Conservation (phyloP, 2,329 filamentous ascomycete species). For the Stagonosporopsis vannaccii region DNA sequence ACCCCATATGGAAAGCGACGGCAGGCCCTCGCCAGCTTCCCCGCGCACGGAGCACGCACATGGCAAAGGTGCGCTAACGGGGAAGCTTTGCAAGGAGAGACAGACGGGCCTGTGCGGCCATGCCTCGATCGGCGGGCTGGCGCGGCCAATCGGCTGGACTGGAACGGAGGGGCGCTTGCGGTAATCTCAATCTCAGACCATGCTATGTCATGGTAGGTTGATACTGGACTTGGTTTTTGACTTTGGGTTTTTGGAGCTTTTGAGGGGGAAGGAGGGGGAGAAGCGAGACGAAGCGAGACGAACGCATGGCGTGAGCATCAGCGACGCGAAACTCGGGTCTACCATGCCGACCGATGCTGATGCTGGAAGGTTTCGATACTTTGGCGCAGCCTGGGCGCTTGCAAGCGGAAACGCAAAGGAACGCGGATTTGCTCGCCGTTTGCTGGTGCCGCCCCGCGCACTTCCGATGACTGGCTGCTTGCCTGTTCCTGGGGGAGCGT, state of each 20-base stretch:
- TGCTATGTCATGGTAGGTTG: not conserved
- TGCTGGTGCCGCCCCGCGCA: no score
- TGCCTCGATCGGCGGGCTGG: not conserved
- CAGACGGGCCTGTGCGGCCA: not conserved
- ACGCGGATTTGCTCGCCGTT: not conserved
- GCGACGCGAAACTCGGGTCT: not conserved
- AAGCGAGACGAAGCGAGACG: no score
- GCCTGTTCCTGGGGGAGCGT: constrained; percentile 5
- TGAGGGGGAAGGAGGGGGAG: no score
- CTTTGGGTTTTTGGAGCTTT: no score
- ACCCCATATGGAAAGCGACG: constrained; percentile 5
- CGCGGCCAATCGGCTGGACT: constrained; percentile 3
- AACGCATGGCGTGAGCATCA: not conserved
- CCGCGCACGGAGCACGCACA: constrained; percentile 15
- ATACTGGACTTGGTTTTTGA: no score
- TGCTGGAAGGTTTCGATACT: no score
- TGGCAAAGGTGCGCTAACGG: not conserved
- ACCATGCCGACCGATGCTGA: not conserved
- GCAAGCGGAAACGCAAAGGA: not conserved
- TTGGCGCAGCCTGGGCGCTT: not conserved
- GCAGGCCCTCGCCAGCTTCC: not conserved
- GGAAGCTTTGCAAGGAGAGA: not conserved
- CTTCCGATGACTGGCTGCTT: not conserved
- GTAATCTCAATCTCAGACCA: not conserved
- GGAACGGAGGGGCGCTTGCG: not conserved